Evolutionary conservation across 1,284 basidiomycete genomes (phyloP), one percentile per base, ranked within the genome.

Genomic region (Fomitopsis schrenkii): DNA sequence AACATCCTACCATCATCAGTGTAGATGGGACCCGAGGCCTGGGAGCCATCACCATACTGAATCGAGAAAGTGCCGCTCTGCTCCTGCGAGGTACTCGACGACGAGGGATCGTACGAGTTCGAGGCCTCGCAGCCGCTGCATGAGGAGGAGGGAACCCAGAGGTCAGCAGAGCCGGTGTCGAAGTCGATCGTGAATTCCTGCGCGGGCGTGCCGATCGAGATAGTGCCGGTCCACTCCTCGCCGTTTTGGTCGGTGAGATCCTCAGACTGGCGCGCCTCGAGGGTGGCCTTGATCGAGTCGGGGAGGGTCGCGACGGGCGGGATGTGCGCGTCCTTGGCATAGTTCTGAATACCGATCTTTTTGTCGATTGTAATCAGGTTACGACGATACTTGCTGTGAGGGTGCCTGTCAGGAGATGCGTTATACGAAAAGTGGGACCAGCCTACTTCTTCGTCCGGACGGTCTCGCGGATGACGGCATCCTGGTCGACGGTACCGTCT

Each of bases 41-140:
- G 76, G 12, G 81, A 82, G 17, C 83, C 82, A 67, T 86, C 84
- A 12, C 80, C 85, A 68, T 83, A 90, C 3, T 67, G 19, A 61
- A 86, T 78, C 6, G 50, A 59, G 73, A 87, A 87, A 0, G 64
- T 66, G 26, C 70, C 67, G 2, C 59, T 45, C 57, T 75, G 35
- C 59, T 75, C 66, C n/a, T 63, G 55, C 8, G 77, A 69, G 1
- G 78, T 76, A 2, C 38, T 14, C 0, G 75, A 76, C 36, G 79
- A 81, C 9, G 61, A 54, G 0, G 78, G 71, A 55, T 77, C 67
- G 68, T 78, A 72, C 50, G 54, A 72, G 65, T 66, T 40, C 46
- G 63, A 59, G 5, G 62, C 52, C 9, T 58, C 46, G 55, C 70
- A 70, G 42, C 58, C 57, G 42, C 41, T 62, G 65, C 69, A 71